Conservation (phyloP, 1,284 basidiomycete species). For the Flammula alnicola region DNA sequence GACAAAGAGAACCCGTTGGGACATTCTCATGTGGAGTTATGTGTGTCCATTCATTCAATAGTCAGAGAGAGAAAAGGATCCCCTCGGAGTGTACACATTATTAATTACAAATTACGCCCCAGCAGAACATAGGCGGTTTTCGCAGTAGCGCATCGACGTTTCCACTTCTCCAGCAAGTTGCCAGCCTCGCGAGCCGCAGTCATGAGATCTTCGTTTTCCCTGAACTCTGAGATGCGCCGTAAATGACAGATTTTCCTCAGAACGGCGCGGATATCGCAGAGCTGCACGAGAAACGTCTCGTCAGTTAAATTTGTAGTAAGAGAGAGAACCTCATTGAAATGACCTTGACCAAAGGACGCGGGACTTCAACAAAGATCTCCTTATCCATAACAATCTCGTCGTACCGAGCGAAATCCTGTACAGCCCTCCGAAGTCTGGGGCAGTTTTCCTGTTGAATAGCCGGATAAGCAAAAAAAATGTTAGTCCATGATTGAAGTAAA, state of each 20-base stretch:
- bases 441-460: not conserved
- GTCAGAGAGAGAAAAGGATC: no score
- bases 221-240: not conserved
- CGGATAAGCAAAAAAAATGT: no score
- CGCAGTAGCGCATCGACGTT: not conserved
- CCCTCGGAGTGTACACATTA: no score
- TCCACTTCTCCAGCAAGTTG: not conserved
- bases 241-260: not conserved
- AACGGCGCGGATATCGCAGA: not conserved
- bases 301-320: not conserved
- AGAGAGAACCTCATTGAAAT: not conserved
- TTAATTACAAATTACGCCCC: no score
- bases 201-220: not conserved
- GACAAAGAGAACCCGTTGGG: no score
- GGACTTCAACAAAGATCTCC: not conserved
- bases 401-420: not conserved
- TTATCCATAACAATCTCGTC: not conserved
- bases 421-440: not conserved
- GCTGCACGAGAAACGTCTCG: not conserved
- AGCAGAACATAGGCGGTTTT: conserved; percentile 11
- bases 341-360: not conserved
- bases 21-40: no score
- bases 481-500: no score
- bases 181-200: not conserved
- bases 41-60: no score